These are phyloP conservation scores for Fusarium sp. DNA, from an alignment of 2,329 filamentous ascomycete genomes.

Conservation along the genomic window DNA sequence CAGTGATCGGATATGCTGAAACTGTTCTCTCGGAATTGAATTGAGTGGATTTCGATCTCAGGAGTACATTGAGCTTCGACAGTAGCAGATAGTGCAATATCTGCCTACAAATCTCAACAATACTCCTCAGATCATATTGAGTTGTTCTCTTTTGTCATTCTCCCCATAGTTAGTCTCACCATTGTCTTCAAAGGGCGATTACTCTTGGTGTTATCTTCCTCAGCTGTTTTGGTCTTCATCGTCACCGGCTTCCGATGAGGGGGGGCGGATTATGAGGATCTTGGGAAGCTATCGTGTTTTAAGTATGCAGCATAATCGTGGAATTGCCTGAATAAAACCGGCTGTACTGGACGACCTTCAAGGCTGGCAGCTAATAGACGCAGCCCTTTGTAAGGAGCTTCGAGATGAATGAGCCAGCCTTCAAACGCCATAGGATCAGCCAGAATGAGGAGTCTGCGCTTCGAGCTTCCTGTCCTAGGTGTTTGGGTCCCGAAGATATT, in stretches of 20 bases:
- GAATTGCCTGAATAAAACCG: no score
- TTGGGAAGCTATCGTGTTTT: no score
- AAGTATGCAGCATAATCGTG: no score
- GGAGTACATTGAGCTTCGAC: no score
- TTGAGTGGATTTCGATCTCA: no score
- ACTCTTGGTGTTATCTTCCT: background rate
- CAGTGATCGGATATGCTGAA: no score
- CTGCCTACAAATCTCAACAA: background rate
- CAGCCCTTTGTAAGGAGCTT: background rate
- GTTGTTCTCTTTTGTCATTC: rapidly evolving
- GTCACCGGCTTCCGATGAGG: background rate
- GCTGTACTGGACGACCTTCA: background rate
- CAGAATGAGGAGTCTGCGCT: no score
- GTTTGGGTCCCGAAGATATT: background rate
- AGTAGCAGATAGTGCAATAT: background rate
- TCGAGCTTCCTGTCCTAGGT: background rate
- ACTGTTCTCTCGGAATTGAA: no score
- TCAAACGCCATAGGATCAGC: no score
- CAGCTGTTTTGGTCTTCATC: background rate
- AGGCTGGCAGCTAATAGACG: rapidly evolving
- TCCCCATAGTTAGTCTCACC: background rate
- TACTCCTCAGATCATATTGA: no score
- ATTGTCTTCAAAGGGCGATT: background rate
- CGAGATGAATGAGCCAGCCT: no score
- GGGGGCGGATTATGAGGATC: no score